These are phyloP conservation scores for Fraxinus latifolia DNA, from an alignment of 305 asterid species.

Conservation along the genomic window DNA sequence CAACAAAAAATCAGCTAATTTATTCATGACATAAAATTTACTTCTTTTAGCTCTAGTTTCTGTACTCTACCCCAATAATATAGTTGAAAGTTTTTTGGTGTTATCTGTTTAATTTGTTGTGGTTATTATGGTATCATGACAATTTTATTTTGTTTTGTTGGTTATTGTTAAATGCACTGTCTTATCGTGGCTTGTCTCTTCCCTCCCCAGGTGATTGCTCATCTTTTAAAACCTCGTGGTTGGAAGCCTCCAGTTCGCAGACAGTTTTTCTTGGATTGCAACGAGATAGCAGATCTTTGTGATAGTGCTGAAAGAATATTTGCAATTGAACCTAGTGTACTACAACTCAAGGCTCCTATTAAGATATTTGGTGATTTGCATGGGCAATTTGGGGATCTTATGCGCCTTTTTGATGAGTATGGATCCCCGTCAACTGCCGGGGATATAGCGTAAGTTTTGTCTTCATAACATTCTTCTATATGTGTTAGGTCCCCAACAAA, in stretches of 20 bases:
- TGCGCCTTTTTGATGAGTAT: constrained; percentile 99
- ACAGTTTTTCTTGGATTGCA: constrained; percentile 96
- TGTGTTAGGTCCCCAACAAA: constrained; percentile 4
- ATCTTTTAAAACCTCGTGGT: constrained; percentile 97
- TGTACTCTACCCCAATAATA: background rate
- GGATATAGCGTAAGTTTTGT: constrained; percentile 80
- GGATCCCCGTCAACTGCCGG: constrained; percentile 99
- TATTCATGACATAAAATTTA: background rate
- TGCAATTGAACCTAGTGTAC: constrained; percentile 88
- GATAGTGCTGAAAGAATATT: constrained; percentile 94
- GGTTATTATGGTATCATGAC: background rate
- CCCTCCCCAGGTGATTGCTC: constrained; percentile 71
- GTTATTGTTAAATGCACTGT: constrained; percentile 14
- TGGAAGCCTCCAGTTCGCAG: constrained; percentile 99
- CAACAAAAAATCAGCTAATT: background rate
- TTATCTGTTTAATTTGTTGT: background rate
- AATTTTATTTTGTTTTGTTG: background rate
- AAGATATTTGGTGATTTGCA: constrained; percentile 99
- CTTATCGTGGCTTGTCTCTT: constrained; percentile 19
- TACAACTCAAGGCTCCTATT: constrained; percentile 95
- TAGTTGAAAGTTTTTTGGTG: background rate
- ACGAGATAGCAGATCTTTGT: constrained; percentile 98
- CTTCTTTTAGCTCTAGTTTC: constrained; percentile 16
- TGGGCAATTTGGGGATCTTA: constrained; percentile 98
- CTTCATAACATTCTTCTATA: background rate